Evolutionary conservation across 148 eudicot genomes (phyloP), one percentile per base, ranked within the genome.

Genomic region (Pharnaceum exiguum): DNA sequence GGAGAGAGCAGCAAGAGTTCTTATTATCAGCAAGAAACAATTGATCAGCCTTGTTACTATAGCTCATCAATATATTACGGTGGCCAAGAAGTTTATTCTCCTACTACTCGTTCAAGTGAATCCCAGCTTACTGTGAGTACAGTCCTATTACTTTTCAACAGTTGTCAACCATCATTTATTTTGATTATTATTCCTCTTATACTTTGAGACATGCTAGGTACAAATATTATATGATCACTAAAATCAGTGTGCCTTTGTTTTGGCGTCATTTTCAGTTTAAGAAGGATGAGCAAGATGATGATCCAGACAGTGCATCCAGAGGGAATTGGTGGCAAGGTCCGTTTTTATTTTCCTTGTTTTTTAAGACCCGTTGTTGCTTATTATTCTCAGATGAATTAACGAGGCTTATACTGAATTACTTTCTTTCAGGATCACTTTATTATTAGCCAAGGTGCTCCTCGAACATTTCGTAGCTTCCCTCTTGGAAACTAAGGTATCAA

Each of bases 301-400:
- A 81, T 48, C 60, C 80, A 13, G 62, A 72, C 38, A 59, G 79
- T 63, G 95, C 82, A 46, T 80, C 89, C 16, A 75, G 97, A 64
- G 95, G 95, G 69, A 87, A 90, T 68, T 87, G 95, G 97, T 90
- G 95, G 97, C 77, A 78, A 77, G 97, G 97, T 82, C 32, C 29
- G 37, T 17, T 24, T 16, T 3, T 7, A 1, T 60, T 16, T 25
- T 29, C 15, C 5, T 60, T 11, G 8, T 52, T 55, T 30, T 12
- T 12, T 31, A 18, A 19, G 39, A 12, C 0, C 22, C 15, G 15
- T 36, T 60, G 45, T 1, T n/a, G 17, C 6, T 44, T 29, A 11
- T 29, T 44, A 2, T 2, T 23, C 21, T 35, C 27, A 11, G 15
- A 13, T 55, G 6, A 19, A 38, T 38, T 23, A 8, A 17, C 9